Percentiles rank a stretch among this genome's conserved stretches.
phyloP scores from a whole-genome alignment of 495 filamentous ascomycete genomes.

The Lasiosphaeris hirsuta region DNA sequence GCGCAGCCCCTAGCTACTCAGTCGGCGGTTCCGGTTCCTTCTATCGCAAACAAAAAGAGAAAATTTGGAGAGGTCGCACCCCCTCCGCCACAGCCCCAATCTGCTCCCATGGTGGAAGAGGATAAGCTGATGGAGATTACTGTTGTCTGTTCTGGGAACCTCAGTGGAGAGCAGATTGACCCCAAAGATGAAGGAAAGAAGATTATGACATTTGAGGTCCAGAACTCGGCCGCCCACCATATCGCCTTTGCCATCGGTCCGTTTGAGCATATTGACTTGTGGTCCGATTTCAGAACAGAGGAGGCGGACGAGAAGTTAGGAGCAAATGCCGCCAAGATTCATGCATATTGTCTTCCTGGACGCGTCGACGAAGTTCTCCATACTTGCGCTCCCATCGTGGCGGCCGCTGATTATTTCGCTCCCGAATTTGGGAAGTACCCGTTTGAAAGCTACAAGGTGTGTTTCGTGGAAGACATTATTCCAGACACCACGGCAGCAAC shows the following conservation, averaged over 20 bases:
- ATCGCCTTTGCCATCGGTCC: conserved; percentile 90
- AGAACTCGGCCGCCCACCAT: conserved; percentile 71
- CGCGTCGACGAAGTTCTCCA: conserved; percentile 75
- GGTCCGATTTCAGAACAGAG: conserved; percentile 76
- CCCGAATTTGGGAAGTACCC: conserved; percentile 82
- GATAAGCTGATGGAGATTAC: conserved; percentile 83
- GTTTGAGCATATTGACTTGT: conserved; percentile 88
- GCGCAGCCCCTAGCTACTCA: conserved; percentile 37
- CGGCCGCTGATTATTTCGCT: conserved; percentile 80
- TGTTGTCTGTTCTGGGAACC: conserved; percentile 84
- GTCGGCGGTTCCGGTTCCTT: conserved; percentile 12
- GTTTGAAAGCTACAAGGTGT: conserved; percentile 82
- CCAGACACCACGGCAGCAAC: conserved; percentile 71
- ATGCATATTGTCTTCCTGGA: conserved; percentile 87
- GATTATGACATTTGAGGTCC: conserved; percentile 73
- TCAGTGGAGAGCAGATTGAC: conserved; percentile 76
- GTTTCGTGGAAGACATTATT: conserved; percentile 85
- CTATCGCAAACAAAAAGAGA: conserved; percentile 30
- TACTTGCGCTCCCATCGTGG: conserved; percentile 58
- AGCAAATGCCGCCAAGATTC: conserved; percentile 73
- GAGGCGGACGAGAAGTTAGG: conserved; percentile 89
- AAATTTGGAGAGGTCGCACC: conserved; percentile 31
- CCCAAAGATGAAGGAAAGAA: conserved; percentile 72
- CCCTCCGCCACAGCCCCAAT: conserved; percentile 29
- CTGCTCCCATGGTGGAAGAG: conserved; percentile 54